A percentile compares a stretch with the other conserved stretches of the same genome.
phyloP scores from a whole-genome alignment of 257 asterid genomes.

The Capsicum baccatum region DNA sequence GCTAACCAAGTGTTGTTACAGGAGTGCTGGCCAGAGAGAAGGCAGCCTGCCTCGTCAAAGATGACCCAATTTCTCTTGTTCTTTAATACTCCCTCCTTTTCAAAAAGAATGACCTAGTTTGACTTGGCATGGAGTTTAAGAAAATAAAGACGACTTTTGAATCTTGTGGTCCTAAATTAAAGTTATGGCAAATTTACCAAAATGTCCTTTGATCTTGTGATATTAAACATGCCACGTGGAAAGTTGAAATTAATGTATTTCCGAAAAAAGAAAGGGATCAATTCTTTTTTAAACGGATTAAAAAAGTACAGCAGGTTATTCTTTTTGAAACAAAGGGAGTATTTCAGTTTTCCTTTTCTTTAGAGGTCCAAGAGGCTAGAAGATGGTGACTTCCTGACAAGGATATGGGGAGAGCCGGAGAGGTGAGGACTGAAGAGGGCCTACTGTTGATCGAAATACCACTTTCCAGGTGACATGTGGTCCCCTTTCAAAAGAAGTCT shows the following conservation, averaged over 20 bases:
- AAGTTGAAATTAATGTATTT: too few relatives aligned
- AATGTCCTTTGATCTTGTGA: too few relatives aligned
- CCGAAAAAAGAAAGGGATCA: too few relatives aligned
- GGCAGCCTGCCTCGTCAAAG: conserved; percentile 8
- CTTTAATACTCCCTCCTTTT: background rate
- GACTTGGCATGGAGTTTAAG: too few relatives aligned
- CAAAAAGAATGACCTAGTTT: too few relatives aligned
- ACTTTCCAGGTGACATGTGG: conserved; percentile 1
- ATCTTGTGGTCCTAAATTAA: too few relatives aligned
- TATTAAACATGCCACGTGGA: too few relatives aligned
- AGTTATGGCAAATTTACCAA: too few relatives aligned
- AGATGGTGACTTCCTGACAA: background rate
- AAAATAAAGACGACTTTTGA: too few relatives aligned
- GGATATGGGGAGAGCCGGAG: background rate
- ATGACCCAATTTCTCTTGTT: conserved; percentile 11
- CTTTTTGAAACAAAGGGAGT: too few relatives aligned
- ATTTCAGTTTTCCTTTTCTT: conserved; percentile 3
- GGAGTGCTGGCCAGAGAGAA: background rate
- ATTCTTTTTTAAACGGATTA: too few relatives aligned
- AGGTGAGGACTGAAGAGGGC: conserved; percentile 21
- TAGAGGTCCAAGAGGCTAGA: conserved; percentile 23
- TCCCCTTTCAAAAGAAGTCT: background rate
- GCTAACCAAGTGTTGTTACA: conserved; percentile 2
- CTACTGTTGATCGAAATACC: background rate
- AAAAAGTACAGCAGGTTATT: too few relatives aligned